A percentile compares a stretch with the other conserved stretches of the same genome.
Conservation (phyloP, 345 rosid genomes). For the Eucalyptus polyanthemos region DNA sequence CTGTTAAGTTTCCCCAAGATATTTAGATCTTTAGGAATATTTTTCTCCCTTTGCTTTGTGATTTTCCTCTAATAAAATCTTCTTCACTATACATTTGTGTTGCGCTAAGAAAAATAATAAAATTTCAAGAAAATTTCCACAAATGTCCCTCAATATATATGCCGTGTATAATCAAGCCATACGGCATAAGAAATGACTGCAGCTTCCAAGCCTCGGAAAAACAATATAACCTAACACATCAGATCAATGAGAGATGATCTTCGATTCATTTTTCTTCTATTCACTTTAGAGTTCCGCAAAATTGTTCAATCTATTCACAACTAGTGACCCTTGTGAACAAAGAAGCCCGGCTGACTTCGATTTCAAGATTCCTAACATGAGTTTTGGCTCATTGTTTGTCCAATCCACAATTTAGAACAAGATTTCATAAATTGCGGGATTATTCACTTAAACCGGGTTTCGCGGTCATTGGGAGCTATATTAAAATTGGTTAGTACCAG, state of each 20-base stretch:
- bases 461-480: not conserved
- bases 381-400: not conserved
- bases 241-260: not conserved
- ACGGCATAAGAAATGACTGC: not conserved
- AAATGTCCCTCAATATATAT: not conserved
- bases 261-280: not conserved
- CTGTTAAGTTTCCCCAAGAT: not conserved
- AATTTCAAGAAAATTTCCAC: not conserved
- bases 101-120: not conserved
- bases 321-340: not conserved
- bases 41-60: not conserved
- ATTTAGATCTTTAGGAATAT: not conserved
- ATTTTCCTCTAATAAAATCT: not conserved
- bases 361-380: not conserved
- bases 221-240: not conserved
- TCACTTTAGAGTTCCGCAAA: not conserved
- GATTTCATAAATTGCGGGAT: not conserved
- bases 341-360: not conserved
- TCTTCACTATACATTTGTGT: not conserved
- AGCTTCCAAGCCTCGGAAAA: not conserved
- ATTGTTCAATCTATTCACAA: not conserved
- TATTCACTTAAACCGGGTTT: not conserved
- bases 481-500: not conserved
- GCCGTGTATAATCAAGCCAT: not conserved
- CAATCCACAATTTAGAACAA: not conserved